Evolutionary conservation across 1,139 yeast genomes (phyloP).

Genomic region (Candida tunisiensis): DNA sequence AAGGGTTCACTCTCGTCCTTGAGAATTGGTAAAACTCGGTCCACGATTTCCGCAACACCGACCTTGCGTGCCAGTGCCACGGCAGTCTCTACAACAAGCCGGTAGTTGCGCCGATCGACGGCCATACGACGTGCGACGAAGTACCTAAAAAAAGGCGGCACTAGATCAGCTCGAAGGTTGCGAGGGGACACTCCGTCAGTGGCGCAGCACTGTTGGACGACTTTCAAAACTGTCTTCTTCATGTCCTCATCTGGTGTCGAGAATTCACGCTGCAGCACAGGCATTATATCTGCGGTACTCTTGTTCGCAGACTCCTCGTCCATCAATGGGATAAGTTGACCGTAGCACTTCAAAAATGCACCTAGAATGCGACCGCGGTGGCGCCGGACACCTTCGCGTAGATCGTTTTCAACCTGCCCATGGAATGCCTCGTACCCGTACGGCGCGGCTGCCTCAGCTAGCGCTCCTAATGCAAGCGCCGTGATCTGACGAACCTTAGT

Average conservation of each 20-base stretch:
- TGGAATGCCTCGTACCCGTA: slow-evolving; percentile 87
- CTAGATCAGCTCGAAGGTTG: slow-evolving; percentile 31
- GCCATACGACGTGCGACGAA: slow-evolving; percentile 51
- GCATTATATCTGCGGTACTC: slow-evolving; percentile 60
- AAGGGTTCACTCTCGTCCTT: slow-evolving; percentile 77
- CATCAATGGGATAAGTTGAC: slow-evolving; percentile 75
- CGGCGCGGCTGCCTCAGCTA: slow-evolving; percentile 81
- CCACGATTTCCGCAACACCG: slow-evolving; percentile 48
- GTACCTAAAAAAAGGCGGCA: slow-evolving; percentile 46
- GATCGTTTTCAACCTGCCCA: slow-evolving; percentile 45
- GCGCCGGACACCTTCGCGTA: slow-evolving; percentile 64
- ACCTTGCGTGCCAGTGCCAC: slow-evolving; percentile 47
- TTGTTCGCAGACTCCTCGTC: slow-evolving; percentile 65
- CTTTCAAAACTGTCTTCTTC: slow-evolving; percentile 54
- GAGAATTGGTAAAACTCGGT: slow-evolving; percentile 36
- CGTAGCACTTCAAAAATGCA: slow-evolving; percentile 62
- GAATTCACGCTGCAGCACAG: slow-evolving; percentile 54
- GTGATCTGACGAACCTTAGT: slow-evolving; percentile 50
- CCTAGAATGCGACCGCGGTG: slow-evolving; percentile 73
- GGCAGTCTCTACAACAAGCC: slow-evolving; percentile 61
- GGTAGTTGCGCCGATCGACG: slow-evolving; percentile 33
- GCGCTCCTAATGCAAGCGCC: slow-evolving; percentile 52
- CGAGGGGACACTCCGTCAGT: slow-evolving; percentile 34
- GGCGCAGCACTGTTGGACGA: slow-evolving; percentile 38
- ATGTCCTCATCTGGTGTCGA: slow-evolving; percentile 79